phyloP scores from a whole-genome alignment of 2,329 filamentous ascomycete species.

The Cercospora zeina region DNA sequence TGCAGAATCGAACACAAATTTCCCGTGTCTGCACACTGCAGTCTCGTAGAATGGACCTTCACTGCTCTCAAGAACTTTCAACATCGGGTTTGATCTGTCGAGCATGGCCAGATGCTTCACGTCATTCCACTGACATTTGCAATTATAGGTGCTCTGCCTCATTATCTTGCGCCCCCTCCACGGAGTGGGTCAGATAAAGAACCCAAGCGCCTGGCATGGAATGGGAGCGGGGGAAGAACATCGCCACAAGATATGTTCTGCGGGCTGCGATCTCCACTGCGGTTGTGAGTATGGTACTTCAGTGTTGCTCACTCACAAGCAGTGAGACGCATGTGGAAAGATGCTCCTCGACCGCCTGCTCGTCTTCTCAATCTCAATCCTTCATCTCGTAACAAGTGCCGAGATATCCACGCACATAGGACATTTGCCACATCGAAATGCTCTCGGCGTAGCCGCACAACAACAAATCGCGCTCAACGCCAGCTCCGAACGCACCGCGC shows the following conservation, averaged over 20 bases:
- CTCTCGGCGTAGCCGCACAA: background rate
- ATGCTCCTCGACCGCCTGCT: background rate
- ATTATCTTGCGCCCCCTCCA: background rate
- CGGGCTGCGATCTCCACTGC: background rate
- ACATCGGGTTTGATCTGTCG: no score
- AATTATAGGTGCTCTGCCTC: no score
- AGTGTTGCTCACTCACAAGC: background rate
- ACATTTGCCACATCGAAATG: background rate
- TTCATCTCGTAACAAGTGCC: background rate
- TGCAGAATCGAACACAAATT: conserved; percentile 1
- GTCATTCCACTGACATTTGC: no score
- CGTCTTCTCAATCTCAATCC: background rate
- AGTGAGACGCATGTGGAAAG: background rate
- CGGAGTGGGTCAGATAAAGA: background rate
- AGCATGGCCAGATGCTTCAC: no score
- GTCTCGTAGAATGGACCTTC: no score
- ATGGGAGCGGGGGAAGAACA: background rate
- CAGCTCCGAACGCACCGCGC: background rate
- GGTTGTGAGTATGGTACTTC: background rate
- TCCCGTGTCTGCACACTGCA: background rate
- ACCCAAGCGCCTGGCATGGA: background rate
- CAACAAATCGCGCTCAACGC: background rate
- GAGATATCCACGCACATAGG: background rate
- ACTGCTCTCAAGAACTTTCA: no score
- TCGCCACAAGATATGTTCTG: background rate